Conservation (phyloP, 257 asterid genomes). For the Solanum medicagineum region DNA sequence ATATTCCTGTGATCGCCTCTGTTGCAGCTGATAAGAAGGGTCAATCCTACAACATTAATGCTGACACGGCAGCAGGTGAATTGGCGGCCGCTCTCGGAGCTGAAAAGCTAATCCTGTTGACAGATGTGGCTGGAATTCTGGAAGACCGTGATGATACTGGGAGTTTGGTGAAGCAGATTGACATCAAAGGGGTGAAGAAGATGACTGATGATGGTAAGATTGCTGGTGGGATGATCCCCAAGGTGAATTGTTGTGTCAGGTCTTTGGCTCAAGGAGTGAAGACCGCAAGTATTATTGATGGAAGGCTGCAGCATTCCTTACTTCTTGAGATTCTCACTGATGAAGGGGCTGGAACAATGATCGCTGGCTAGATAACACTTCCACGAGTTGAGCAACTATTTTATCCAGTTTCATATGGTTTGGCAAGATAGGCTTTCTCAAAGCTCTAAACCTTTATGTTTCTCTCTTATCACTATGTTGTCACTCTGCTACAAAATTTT, state of each 20-base stretch:
- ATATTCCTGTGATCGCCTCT: slow-evolving; percentile 76
- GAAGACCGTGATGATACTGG: slow-evolving; percentile 40
- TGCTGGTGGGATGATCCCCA: slow-evolving; percentile 82
- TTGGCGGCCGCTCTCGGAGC: slow-evolving; percentile 66
- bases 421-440: not conserved
- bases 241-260: slow-evolving; percentile 67
- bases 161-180: slow-evolving; percentile 62
- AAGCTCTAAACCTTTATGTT: not conserved
- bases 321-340: slow-evolving; percentile 78
- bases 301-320: slow-evolving; percentile 61
- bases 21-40: slow-evolving; percentile 57
- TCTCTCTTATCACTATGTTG: not conserved
- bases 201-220: slow-evolving; percentile 55
- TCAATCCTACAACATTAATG: slow-evolving; percentile 59
- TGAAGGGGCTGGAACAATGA: slow-evolving; percentile 81
- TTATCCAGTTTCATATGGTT: not conserved
- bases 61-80: slow-evolving; percentile 79
- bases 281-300: slow-evolving; percentile 70
- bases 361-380: slow-evolving; percentile 28
- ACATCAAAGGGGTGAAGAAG: slow-evolving; percentile 66
- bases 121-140: slow-evolving; percentile 63
- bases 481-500: not conserved
- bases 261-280: slow-evolving; percentile 74
- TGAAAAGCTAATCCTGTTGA: slow-evolving; percentile 59
- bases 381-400: not conserved